These are phyloP conservation scores for Mortierella sp. DNA, from an alignment of 371 early-diverging fungal genomes.

Conservation along the genomic window DNA sequence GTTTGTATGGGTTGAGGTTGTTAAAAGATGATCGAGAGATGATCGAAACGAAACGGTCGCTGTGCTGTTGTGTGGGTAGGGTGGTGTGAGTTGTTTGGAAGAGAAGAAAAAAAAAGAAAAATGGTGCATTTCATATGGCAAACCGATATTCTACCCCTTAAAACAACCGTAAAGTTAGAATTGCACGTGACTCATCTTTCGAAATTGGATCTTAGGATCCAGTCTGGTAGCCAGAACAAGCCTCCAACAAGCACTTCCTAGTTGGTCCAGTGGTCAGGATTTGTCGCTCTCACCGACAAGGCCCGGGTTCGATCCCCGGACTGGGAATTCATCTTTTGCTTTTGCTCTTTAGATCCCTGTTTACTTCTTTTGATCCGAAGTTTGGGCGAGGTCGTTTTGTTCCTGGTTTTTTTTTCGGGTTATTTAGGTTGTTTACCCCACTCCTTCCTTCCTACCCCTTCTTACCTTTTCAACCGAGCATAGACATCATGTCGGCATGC, in stretches of 20 bases:
- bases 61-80: background rate
- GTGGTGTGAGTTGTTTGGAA: background rate
- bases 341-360: background rate
- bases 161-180: background rate
- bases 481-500: constrained; percentile 30
- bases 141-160: background rate
- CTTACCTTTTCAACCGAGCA: background rate
- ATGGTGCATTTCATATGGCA: background rate
- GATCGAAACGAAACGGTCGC: too few relatives aligned
- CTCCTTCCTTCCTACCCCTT: background rate
- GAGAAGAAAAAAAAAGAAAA: background rate
- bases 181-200: background rate
- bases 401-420: background rate
- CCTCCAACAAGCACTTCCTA: constrained; percentile 20
- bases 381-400: background rate
- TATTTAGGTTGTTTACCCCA: background rate
- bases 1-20: background rate
- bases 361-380: background rate
- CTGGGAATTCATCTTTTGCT: constrained; percentile 41
- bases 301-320: constrained; percentile 60
- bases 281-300: constrained; percentile 61
- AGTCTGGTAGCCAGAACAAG: too few relatives aligned
- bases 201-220: too few relatives aligned
- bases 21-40: constrained; percentile 1
- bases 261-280: constrained; percentile 59